Evolutionary conservation across 768 basidiomycete genomes (phyloP), one percentile per base, ranked within the genome.

Genomic region (Suillus subluteus): DNA sequence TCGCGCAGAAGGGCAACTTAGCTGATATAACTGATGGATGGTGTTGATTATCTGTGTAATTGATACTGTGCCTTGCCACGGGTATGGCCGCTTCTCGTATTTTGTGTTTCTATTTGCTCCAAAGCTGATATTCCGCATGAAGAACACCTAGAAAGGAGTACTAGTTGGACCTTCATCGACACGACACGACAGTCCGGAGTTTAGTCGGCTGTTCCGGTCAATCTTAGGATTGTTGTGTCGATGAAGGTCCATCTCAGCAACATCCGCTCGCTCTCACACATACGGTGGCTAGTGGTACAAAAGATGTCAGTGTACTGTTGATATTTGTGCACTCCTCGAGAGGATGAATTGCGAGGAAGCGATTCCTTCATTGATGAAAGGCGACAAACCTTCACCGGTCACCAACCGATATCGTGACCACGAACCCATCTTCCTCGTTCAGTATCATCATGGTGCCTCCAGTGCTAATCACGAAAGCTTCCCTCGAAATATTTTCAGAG

Each of bases 1-100:
- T 62, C 65, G 66, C 74, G 76, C 63, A 74, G 74, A 56, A 73
- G 75, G 65, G 62, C 68, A 62, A 68, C 72, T 40, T 77, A 59
- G 66, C 30, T 48, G 13, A 1, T 55, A 55, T 67, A 30, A 18
- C 16, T 30, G 9, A 16, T 18, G 3, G 4, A 41, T 18, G 26
- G 11, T 40, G 16, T 41, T 41, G 38, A 26, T 18, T 9, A 26
- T 40, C 23, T 59, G 23, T 59, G 23, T 5, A 26, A 41, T 26
- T 18, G 58, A 59, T 59, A 23, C 37, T 58, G n/a, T 11, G 15
- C 58, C 13, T 40, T 58, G 37, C 37, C 2, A 16, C 11, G 50
- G 38, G 56, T 38, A 58, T 58, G 32, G 6, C 35, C 15, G 26
- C 50, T 52, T 52, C 26, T 26, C 26, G 26, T 26, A 26, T 52